Percentiles rank a stretch among this genome's conserved stretches.
These are phyloP conservation scores for Lactarius sp. DNA, from an alignment of 768 basidiomycete genomes.

Conservation along the genomic window DNA sequence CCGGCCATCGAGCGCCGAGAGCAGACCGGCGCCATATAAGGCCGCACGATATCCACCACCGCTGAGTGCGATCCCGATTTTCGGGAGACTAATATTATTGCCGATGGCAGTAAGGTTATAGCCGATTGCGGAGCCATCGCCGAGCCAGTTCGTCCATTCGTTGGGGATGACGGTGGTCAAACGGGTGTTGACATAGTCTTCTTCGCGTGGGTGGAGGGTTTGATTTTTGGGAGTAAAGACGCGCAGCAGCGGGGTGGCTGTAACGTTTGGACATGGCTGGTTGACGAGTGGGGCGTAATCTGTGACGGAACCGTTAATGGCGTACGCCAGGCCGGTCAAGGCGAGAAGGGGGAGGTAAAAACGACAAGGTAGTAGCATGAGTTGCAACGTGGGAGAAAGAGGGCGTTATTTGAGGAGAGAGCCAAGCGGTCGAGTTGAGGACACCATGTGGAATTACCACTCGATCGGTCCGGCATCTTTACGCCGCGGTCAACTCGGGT, in stretches of 20 bases:
- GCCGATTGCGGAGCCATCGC: constrained; percentile 47
- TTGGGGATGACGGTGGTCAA: constrained; percentile 37
- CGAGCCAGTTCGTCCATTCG: constrained; percentile 59
- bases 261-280: constrained; percentile 48
- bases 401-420: too few relatives aligned
- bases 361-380: not conserved
- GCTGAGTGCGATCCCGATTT: constrained; percentile 59
- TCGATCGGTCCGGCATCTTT: too few relatives aligned
- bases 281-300: constrained; percentile 51
- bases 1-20: constrained; percentile 56
- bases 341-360: not conserved
- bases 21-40: constrained; percentile 55
- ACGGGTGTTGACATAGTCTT: constrained; percentile 43
- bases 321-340: not conserved
- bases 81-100: constrained; percentile 38
- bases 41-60: constrained; percentile 70
- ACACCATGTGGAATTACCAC: too few relatives aligned
- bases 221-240: constrained; percentile 48
- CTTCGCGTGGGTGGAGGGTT: constrained; percentile 46
- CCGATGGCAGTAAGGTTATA: constrained; percentile 46
- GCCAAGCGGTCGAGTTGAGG: too few relatives aligned
- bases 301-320: constrained; percentile 28
- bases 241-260: constrained; percentile 46
- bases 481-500: too few relatives aligned
- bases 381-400: not conserved